phyloP scores from a whole-genome alignment of 140 eudicot species.

The Cichorium intybus region DNA sequence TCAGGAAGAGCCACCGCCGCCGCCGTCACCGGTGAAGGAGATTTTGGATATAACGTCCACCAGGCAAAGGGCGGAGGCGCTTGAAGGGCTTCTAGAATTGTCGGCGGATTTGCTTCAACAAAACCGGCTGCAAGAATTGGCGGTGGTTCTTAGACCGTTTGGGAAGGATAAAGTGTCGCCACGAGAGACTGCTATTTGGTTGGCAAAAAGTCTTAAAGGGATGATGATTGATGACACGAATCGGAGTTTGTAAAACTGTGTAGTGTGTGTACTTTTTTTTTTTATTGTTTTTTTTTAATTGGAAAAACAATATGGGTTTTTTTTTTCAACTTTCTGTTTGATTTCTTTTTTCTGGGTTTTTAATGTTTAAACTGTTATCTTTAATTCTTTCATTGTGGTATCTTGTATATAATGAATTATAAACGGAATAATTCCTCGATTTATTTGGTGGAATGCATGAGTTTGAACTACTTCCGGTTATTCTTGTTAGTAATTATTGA shows the following conservation, averaged over 20 bases:
- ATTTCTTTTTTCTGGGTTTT: not conserved
- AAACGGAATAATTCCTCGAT: slow-evolving; percentile 21
- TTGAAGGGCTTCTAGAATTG: slow-evolving; percentile 89
- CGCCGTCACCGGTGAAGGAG: slow-evolving; percentile 46
- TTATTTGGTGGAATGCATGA: slow-evolving; percentile 25
- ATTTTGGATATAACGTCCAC: slow-evolving; percentile 79
- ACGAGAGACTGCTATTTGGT: slow-evolving; percentile 97
- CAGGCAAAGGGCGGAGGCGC: slow-evolving; percentile 93
- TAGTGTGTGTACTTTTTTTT: slow-evolving; percentile 15
- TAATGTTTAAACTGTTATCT: not conserved
- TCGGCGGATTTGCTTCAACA: slow-evolving; percentile 95
- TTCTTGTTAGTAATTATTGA: slow-evolving; percentile 6
- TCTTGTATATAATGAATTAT: slow-evolving; percentile 41
- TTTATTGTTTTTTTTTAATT: slow-evolving; percentile 9
- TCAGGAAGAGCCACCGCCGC: slow-evolving; percentile 37
- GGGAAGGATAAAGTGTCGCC: slow-evolving; percentile 95
- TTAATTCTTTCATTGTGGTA: slow-evolving; percentile 37
- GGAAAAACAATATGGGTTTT: not conserved
- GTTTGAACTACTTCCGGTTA: slow-evolving; percentile 10
- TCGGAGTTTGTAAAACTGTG: slow-evolving; percentile 46
- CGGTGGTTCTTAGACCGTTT: slow-evolving; percentile 85
- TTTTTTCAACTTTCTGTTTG: slow-evolving; percentile 15
- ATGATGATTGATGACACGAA: slow-evolving; percentile 84
- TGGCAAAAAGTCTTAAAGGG: slow-evolving; percentile 95
- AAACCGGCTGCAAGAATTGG: slow-evolving; percentile 76